Base-by-base conservation (phyloP, 257 asterid species). In the Fraxinus excelsior region DNA sequence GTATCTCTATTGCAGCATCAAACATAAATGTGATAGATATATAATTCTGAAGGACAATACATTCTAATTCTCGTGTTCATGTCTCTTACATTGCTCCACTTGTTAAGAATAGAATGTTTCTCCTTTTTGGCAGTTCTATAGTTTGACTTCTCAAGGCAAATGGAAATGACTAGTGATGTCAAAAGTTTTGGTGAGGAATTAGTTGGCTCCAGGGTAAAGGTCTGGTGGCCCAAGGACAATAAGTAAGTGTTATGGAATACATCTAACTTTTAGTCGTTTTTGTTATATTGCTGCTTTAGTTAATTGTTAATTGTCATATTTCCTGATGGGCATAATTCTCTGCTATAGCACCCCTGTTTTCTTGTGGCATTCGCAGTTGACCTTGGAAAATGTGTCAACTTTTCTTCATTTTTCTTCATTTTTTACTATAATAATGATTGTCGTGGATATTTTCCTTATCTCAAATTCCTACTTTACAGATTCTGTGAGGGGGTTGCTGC, bases 191-290 rank as follows among this genome's bases (percentile, higher is more conserved):
- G 82, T 65, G 88, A 83, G 77, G 86, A 82, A 74, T 70, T 88
- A 67, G 84, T 86, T 75, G 94, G 90, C 64, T 42, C 80, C 77
- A 84, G 82, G 83, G 87, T 88, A 44, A 86, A 85, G 75, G 86
- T 86, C 69, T 79, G 86, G 86, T 90, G 91, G 92, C 92, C 92
- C 13, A 25, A 78, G 78, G 91, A 90, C 79, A 73, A 75, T 42
- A 6, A 11, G 92, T 90, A 85, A 82, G 91, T 85, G 75, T 72
- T 79, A 46, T 71, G 56, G 32, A 78, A 37, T 53, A 71, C 14
- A 56, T 5, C 38, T 60, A 12, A 11, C 31, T 31, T 67, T n/a
- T 18, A 66, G 38, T 67, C 23, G 0, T 74, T 2, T 67, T 44
- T 56, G 19, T 34, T 32, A 38, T 68, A 53, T 62, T 76, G 35